Evolutionary conservation across 768 basidiomycete genomes (phyloP).

Genomic region (Podaxis sp.): DNA sequence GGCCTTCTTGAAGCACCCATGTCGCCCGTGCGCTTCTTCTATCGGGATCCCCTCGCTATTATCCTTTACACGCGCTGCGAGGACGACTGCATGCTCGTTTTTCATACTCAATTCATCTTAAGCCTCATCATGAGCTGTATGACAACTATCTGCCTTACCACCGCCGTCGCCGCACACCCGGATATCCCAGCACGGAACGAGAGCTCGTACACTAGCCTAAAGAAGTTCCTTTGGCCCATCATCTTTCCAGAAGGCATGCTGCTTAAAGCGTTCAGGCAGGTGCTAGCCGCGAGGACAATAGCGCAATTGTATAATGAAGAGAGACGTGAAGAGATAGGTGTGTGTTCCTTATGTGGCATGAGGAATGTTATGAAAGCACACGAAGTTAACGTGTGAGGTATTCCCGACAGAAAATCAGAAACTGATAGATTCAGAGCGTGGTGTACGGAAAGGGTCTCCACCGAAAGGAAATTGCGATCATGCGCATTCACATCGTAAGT

Average conservation of each 20-base stretch:
- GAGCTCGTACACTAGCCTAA: slow-evolving; percentile 10
- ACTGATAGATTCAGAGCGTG: slow-evolving; percentile 11
- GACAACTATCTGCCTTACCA: slow-evolving; percentile 15
- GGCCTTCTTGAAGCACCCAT: slow-evolving; percentile 14
- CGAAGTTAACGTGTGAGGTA: slow-evolving; percentile 1
- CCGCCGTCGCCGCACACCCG: slow-evolving; percentile 14
- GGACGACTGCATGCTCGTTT: slow-evolving; percentile 15
- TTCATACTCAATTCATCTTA: slow-evolving; percentile 13
- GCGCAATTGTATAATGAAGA: slow-evolving; percentile 13
- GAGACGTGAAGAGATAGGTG: slow-evolving; percentile 14
- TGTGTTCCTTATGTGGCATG: slow-evolving; percentile 1
- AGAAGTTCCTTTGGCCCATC: slow-evolving; percentile 15
- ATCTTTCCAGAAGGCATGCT: slow-evolving; percentile 14
- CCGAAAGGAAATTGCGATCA: not conserved
- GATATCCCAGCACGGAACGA: slow-evolving; percentile 12
- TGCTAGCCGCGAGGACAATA: slow-evolving; percentile 14
- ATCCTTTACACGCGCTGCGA: slow-evolving; percentile 15
- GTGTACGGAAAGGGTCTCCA: slow-evolving; percentile 1
- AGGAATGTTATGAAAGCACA: not conserved
- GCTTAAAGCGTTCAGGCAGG: slow-evolving; percentile 15
- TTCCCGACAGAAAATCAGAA: slow-evolving; percentile 11
- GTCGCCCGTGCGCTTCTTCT: slow-evolving; percentile 14
- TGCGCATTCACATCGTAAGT: slow-evolving; percentile 2
- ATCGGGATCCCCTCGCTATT: slow-evolving; percentile 14
- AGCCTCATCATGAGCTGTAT: slow-evolving; percentile 16